Evolutionary conservation across 768 basidiomycete species (phyloP).

Genomic region (Exidia glandulosa): DNA sequence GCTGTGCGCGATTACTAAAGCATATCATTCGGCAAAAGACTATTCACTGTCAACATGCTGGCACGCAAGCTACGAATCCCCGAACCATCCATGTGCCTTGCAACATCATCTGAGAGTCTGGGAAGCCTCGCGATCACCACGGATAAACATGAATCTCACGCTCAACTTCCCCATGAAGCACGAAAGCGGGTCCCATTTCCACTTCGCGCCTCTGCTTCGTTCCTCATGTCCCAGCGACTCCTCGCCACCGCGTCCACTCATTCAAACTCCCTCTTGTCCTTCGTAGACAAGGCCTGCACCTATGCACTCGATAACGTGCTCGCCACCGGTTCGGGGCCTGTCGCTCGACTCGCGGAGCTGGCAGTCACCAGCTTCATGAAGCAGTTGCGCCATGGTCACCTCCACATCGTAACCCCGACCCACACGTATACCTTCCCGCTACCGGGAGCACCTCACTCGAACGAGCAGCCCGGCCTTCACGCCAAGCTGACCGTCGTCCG

Average conservation of each 20-base stretch:
- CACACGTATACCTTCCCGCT: slow-evolving; percentile 36
- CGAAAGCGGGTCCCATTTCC: no score
- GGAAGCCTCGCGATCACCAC: no score
- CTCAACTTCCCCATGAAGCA: no score
- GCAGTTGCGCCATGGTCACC: slow-evolving; percentile 36
- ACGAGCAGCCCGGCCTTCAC: slow-evolving; percentile 11
- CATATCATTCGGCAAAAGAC: no score
- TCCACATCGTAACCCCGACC: slow-evolving; percentile 33
- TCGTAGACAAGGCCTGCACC: slow-evolving; percentile 35
- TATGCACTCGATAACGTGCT: slow-evolving; percentile 29
- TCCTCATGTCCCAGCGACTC: slow-evolving; percentile 28
- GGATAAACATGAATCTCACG: no score
- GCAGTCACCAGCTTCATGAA: slow-evolving; percentile 26
- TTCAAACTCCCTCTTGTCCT: slow-evolving; percentile 29
- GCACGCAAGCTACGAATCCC: no score
- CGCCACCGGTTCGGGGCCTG: slow-evolving; percentile 32
- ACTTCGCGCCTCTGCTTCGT: no score
- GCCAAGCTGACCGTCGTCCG: slow-evolving; percentile 46
- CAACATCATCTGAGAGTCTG: no score
- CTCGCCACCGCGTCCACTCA: slow-evolving; percentile 33
- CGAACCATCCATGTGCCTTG: no score
- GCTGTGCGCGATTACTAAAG: no score
- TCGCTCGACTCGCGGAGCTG: slow-evolving; percentile 31
- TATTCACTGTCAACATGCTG: no score
- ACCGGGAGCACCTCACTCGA: slow-evolving; percentile 7